Percentiles rank a stretch among this genome's conserved stretches.
These are phyloP conservation scores for Aspergillus transmontanensis DNA, from an alignment of 2,329 filamentous ascomycete species.

Conservation along the genomic window DNA sequence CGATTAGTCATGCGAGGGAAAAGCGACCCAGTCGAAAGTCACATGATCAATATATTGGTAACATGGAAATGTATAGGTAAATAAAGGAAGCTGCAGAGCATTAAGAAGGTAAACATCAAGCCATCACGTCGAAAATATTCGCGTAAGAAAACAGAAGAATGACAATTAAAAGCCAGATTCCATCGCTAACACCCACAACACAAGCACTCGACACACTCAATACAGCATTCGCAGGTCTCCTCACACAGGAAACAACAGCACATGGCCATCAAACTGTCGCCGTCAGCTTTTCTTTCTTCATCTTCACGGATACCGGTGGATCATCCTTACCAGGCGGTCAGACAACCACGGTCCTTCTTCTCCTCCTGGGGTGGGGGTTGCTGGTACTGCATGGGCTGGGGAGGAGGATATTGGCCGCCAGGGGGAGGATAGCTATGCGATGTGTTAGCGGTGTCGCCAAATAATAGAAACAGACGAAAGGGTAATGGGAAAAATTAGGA, in stretches of 20 bases:
- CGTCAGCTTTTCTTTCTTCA: not conserved
- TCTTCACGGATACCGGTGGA: not conserved
- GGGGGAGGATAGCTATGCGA: conserved; percentile 16
- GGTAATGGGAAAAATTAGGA: not conserved
- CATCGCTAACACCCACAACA: conserved; percentile 11
- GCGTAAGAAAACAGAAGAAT: not conserved
- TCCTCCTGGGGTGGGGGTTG: conserved; percentile 14
- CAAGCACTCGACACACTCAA: conserved; percentile 11
- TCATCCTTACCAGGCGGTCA: conserved; percentile 12
- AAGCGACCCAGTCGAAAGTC: not conserved
- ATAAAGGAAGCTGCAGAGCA: not conserved
- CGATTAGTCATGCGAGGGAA: not conserved
- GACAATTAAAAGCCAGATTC: not conserved
- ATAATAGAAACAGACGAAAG: not conserved
- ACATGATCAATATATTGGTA: conserved; percentile 3
- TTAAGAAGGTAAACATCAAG: conserved; percentile 3
- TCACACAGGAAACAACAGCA: conserved; percentile 19
- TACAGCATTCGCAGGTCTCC: conserved; percentile 15
- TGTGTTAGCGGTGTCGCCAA: not conserved
- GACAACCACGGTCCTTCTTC: conserved; percentile 16
- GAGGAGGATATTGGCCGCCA: conserved; percentile 17
- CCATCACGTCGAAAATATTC: not conserved
- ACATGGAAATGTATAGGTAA: not conserved
- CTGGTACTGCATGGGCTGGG: conserved; percentile 17
- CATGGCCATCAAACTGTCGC: conserved; percentile 13